These are phyloP conservation scores for Trichothecium roseum DNA, from an alignment of 2,329 filamentous ascomycete species.

Conservation along the genomic window DNA sequence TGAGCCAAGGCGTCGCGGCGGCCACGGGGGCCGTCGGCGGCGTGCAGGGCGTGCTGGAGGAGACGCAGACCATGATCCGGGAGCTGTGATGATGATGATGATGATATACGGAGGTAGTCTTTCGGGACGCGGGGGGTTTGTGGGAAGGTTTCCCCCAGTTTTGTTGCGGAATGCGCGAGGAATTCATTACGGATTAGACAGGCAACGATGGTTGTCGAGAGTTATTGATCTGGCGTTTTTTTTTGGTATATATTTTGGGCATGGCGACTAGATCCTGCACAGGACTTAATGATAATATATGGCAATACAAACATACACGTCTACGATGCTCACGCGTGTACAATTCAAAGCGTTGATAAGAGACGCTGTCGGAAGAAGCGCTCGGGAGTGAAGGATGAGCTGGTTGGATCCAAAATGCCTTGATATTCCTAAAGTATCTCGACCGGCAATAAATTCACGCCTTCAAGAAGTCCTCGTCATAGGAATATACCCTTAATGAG, in stretches of 20 bases:
- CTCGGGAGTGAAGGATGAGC: too few relatives aligned
- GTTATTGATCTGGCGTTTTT: not conserved
- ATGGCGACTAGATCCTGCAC: not conserved
- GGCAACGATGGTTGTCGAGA: too few relatives aligned
- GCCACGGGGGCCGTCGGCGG: slow-evolving; percentile 9
- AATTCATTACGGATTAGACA: too few relatives aligned
- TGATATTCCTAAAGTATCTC: not conserved
- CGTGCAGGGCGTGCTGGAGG: slow-evolving; percentile 14
- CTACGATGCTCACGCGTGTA: too few relatives aligned
- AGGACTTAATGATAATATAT: not conserved
- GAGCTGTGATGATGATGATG: slow-evolving; percentile 24
- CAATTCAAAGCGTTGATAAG: too few relatives aligned
- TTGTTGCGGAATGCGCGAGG: too few relatives aligned
- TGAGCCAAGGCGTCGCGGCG: slow-evolving; percentile 5
- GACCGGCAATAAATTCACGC: not conserved
- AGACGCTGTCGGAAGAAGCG: too few relatives aligned
- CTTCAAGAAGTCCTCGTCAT: slow-evolving; percentile 15
- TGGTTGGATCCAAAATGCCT: not conserved
- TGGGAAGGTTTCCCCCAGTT: too few relatives aligned
- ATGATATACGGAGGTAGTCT: too few relatives aligned
- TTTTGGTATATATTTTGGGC: not conserved
- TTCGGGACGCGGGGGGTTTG: too few relatives aligned
- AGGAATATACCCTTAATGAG: slow-evolving; percentile 46
- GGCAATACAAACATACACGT: too few relatives aligned
- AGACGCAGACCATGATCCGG: slow-evolving; percentile 16